Evolutionary conservation across 768 basidiomycete species (phyloP).

Genomic region (Leucosporidium yakuticum): DNA sequence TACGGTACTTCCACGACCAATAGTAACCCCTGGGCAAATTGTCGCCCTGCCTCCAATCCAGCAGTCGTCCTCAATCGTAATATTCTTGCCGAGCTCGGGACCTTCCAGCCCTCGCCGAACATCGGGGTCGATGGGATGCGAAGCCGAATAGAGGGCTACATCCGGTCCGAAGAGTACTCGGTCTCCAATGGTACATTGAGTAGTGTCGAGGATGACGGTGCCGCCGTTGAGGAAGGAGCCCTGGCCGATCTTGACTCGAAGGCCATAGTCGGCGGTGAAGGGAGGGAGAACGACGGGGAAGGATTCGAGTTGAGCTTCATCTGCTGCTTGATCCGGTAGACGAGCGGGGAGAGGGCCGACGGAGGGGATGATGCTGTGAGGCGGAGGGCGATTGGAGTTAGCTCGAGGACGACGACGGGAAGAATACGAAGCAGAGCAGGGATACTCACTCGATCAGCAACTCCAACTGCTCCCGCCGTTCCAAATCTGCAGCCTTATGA

Average conservation of each 20-base stretch:
- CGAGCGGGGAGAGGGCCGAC: conserved; percentile 10
- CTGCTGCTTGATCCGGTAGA: conserved; percentile 10
- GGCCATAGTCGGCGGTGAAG: conserved; percentile 24
- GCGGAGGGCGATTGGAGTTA: no score
- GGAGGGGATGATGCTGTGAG: conserved; percentile 7
- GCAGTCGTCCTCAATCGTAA: conserved; percentile 44
- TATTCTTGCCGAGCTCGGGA: conserved; percentile 41
- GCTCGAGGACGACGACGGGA: no score
- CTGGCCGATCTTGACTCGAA: not conserved
- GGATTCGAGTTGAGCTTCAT: conserved; percentile 16
- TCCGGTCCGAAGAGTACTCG: conserved; percentile 43
- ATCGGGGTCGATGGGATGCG: conserved; percentile 30
- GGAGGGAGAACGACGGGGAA: conserved; percentile 27
- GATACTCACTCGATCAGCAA: conserved; percentile 13
- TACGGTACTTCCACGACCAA: conserved; percentile 42
- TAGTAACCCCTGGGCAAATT: conserved; percentile 41
- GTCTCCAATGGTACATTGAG: conserved; percentile 40
- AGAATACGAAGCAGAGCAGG: no score
- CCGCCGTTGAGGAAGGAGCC: conserved; percentile 16
- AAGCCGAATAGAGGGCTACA: conserved; percentile 35
- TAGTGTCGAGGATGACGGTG: conserved; percentile 22
- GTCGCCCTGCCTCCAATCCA: conserved; percentile 44
- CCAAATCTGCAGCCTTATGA: not conserved
- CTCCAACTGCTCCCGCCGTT: conserved; percentile 26
- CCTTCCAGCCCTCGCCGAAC: conserved; percentile 40